Percentiles rank a stretch among this genome's conserved stretches.
Conservation (phyloP, 352 stramenopile species). For the Phytopythium delawarense region DNA sequence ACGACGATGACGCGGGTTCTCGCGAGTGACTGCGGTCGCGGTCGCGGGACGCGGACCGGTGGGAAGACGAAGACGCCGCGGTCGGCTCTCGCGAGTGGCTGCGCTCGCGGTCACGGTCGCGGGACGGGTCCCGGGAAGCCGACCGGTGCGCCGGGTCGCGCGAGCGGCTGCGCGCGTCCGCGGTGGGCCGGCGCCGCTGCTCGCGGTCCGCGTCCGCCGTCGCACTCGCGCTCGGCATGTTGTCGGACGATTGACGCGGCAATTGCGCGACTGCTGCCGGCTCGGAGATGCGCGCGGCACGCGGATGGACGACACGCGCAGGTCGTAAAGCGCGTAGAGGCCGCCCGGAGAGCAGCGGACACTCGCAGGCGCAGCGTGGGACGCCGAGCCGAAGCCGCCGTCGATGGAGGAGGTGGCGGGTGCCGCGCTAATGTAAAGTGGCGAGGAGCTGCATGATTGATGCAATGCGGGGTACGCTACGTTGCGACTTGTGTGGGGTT, state of each 20-base stretch:
- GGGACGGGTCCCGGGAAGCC: neutral
- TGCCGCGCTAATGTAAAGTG: neutral
- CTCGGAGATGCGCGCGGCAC: neutral
- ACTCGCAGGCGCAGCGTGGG: neutral
- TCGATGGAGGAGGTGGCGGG: neutral
- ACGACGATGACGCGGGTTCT: neutral
- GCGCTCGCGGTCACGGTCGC: neutral
- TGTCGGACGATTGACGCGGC: neutral
- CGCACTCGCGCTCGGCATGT: neutral
- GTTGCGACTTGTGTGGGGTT: neutral
- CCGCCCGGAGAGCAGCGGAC: neutral
- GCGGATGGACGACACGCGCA: neutral
- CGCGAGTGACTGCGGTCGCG: neutral
- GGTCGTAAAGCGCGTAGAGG: neutral
- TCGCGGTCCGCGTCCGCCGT: neutral
- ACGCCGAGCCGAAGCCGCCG: neutral
- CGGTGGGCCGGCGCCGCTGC: slow-evolving; percentile 3
- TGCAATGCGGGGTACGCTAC: neutral
- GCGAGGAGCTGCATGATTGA: neutral
- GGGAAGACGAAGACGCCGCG: neutral
- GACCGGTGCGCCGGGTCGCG: neutral
- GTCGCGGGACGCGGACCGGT: slow-evolving; percentile 1
- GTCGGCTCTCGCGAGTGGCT: neutral
- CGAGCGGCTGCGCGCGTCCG: neutral
- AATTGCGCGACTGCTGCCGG: neutral